phyloP scores from a whole-genome alignment of 208 protist genomes.

The Naegleria lovaniensis region DNA sequence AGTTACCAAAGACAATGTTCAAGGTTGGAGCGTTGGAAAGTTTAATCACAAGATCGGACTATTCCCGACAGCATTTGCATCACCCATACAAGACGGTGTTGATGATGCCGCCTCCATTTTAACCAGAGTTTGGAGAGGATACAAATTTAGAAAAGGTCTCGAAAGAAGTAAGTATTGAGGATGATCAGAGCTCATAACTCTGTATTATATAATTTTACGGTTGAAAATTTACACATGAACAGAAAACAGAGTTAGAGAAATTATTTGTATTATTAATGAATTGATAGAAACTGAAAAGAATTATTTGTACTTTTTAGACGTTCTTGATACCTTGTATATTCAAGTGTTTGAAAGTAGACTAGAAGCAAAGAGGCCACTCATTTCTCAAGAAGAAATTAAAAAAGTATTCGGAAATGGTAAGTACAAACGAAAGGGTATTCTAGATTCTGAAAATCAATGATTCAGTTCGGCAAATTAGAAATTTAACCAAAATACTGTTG shows the following conservation, averaged over 20 bases:
- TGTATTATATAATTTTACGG: not conserved
- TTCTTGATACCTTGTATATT: not conserved
- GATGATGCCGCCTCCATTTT: not conserved
- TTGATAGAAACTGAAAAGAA: not conserved
- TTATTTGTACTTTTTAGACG: not conserved
- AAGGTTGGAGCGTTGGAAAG: not conserved
- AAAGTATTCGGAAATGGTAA: constrained; percentile 27
- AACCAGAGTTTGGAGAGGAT: not conserved
- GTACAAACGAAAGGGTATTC: not conserved
- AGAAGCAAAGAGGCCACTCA: not conserved
- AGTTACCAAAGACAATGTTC: not conserved
- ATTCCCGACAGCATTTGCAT: not conserved
- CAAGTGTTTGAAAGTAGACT: not conserved
- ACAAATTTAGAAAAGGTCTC: not conserved
- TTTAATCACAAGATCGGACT: not conserved
- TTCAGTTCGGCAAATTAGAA: not conserved
- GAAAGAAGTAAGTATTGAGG: not conserved
- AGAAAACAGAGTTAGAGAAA: not conserved
- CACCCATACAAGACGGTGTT: not conserved
- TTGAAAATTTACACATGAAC: too few relatives aligned
- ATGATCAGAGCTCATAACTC: not conserved
- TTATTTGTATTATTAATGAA: not conserved
- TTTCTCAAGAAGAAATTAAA: not conserved
- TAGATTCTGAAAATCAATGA: too few relatives aligned
- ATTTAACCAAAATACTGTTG: not conserved